phyloP scores from a whole-genome alignment of 345 rosid species.

The Arabis hirsuta region DNA sequence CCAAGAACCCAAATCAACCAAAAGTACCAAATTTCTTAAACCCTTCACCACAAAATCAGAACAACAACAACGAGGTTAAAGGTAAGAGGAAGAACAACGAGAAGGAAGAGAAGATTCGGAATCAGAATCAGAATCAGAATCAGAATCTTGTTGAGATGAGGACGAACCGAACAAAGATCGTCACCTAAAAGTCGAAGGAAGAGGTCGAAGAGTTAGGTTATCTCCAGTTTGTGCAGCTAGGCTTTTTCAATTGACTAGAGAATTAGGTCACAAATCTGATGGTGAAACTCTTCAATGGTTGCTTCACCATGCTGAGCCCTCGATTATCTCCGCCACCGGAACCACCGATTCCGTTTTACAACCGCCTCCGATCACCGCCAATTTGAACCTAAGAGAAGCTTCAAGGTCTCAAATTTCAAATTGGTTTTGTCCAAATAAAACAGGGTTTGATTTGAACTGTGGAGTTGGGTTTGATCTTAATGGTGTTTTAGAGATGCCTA shows the following conservation, averaged over 20 bases:
- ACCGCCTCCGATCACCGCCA: background rate
- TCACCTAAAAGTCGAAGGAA: constrained; percentile 34
- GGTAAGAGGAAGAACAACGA: constrained; percentile 17
- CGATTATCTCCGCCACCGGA: constrained; percentile 32
- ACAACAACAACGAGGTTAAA: background rate
- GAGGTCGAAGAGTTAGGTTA: constrained; percentile 29
- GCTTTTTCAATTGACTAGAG: constrained; percentile 34
- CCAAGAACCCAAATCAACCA: constrained; percentile 16
- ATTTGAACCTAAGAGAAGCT: background rate
- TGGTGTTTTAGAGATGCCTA: constrained; percentile 22
- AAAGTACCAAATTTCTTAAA: constrained; percentile 7
- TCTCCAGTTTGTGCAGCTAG: constrained; percentile 22
- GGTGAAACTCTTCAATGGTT: constrained; percentile 38
- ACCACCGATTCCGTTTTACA: background rate
- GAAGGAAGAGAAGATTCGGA: background rate
- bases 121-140: background rate
- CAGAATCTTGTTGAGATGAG: no score
- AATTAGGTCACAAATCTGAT: constrained; percentile 35
- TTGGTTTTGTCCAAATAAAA: constrained; percentile 14
- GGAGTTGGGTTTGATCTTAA: constrained; percentile 20
- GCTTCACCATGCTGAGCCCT: constrained; percentile 38
- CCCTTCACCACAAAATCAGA: constrained; percentile 12
- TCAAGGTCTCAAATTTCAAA: background rate
- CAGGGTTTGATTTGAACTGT: constrained; percentile 23
- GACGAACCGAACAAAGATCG: constrained; percentile 13